Base-by-base conservation (phyloP, 768 basidiomycete genomes). In the Tricholoma furcatifolium region DNA sequence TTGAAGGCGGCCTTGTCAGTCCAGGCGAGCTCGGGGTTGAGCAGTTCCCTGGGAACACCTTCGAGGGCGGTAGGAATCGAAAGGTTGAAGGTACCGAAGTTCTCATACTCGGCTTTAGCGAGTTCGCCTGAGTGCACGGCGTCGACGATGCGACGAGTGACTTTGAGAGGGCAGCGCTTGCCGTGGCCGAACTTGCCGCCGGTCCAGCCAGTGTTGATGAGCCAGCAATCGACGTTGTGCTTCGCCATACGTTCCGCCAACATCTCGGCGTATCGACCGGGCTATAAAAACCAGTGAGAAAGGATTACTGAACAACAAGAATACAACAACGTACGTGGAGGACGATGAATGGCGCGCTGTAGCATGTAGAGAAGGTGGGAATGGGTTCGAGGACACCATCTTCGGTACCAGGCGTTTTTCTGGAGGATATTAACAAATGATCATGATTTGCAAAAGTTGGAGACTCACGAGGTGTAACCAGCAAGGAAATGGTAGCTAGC, bases 331-430 rank as follows among this genome's bases (percentile, higher is more conserved):
- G 36, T 66, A 87, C 85, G 72, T 97, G 96, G 51, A 97, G 90
- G 61, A 98, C 88, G 68, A 99, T 98, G 83, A 99, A 98, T n/a
- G 97, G 97, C 38, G 95, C 93, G 61, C 89, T 91, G 82, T 98
- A 99, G 74, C 97, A 98, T 30, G 95, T 98, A 17, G 94, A 97
- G 83, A 99, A 99, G 38, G 97, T 98, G 20, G 97, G 97, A 58
- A 96, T 95, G 54, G 97, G 97, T 70, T 99, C 97, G 41, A 97
- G 80, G 24, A 99, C 91, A 67, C 96, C 96, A 64, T 98, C 96
- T 68, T 98, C 96, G 3, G 96, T 98, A 50, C 95, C 95, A n/a
- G 95, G 95, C 1, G 95, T 98, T 82, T 98, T 98, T 60, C 87
- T 88, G 43, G 32, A 43, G 64, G 68, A 49, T 64, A 62, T 62